Evolutionary conservation across 1,284 basidiomycete genomes (phyloP), one percentile per base, ranked within the genome.

Genomic region (Moesziomyces sp.): DNA sequence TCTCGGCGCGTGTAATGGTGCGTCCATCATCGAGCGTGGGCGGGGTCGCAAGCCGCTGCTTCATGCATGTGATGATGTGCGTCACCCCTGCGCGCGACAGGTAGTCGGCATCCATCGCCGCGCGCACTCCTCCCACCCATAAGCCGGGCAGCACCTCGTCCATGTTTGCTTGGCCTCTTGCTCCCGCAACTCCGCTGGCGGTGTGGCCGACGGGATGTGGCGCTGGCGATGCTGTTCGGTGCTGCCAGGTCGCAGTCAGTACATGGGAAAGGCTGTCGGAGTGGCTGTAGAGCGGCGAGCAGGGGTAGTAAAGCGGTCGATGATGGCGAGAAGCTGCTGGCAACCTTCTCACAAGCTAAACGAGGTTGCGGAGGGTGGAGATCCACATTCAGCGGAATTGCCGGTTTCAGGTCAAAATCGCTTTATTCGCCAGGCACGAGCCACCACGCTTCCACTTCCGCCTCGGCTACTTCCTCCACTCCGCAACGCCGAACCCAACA

Each of bases 121-220:
- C 75, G 8, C 72, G 62, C 10, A 81, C 70, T 16, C 78, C 74
- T 26, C 79, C 78, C 6, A 82, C 63, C 76, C 79, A 82, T 11
- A 82, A 62, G 18, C 73, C 69, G 0, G 79, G 79, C n/a, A 80
- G 56, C 18, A 82, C 51, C 43, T 81, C 78, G 60, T 82, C 80
- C 80, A 82, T 82, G 35, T 23, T 52, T 10, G 42, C 50, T 28
- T 10, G 9, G 30, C 30, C 30, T 30, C 9, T 30, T 11, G 30
- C 30, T 30, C 9, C 30, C 30, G 2, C 30, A 8, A 30, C 30
- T 8, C 30, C 11, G 30, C 30, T 30, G 30, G 9, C 11, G 30
- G 30, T 30, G 30, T 30, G 30, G 30, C 30, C 30, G 30, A 30
- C 9, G 2, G 30, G 30, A 2, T 30, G 9, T 30, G 30, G 30